Percentiles rank a stretch among this genome's conserved stretches.
Evolutionary conservation across 352 stramenopile genomes (phyloP).

Genomic region (Albugo laibachii): DNA sequence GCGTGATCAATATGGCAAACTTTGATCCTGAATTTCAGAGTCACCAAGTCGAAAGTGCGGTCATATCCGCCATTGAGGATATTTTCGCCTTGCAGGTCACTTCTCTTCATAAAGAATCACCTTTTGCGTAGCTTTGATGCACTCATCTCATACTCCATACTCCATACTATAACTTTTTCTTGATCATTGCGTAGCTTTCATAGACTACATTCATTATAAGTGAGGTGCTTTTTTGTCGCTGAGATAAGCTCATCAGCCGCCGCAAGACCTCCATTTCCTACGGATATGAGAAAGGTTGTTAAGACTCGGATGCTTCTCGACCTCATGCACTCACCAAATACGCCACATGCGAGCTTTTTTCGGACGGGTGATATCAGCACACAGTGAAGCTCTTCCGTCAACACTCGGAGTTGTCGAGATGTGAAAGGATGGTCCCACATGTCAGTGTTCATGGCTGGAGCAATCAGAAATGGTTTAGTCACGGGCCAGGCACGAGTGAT

Average conservation of each 20-base stretch:
- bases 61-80: constrained; percentile 34
- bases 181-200: too few species aligned
- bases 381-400: constrained; percentile 41
- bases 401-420: constrained; percentile 32
- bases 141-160: too few species aligned
- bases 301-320: too few species aligned
- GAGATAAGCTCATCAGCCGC: constrained; percentile 8
- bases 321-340: constrained; percentile 37
- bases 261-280: constrained; percentile 49
- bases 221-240: too few species aligned
- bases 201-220: too few species aligned
- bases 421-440: constrained; percentile 96
- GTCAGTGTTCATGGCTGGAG: constrained; percentile 94
- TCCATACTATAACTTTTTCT: too few species aligned
- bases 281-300: neutral
- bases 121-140: constrained; percentile 7
- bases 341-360: constrained; percentile 89
- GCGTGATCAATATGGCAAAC: constrained; percentile 63
- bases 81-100: constrained; percentile 54
- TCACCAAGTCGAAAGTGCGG: constrained; percentile 38
- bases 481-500: constrained; percentile 85
- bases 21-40: constrained; percentile 27
- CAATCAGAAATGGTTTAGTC: constrained; percentile 83
- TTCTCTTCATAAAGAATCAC: constrained; percentile 17
- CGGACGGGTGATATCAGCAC: constrained; percentile 70